Conservation (phyloP, 352 stramenopile species). For the Globisporangium carolinianum region DNA sequence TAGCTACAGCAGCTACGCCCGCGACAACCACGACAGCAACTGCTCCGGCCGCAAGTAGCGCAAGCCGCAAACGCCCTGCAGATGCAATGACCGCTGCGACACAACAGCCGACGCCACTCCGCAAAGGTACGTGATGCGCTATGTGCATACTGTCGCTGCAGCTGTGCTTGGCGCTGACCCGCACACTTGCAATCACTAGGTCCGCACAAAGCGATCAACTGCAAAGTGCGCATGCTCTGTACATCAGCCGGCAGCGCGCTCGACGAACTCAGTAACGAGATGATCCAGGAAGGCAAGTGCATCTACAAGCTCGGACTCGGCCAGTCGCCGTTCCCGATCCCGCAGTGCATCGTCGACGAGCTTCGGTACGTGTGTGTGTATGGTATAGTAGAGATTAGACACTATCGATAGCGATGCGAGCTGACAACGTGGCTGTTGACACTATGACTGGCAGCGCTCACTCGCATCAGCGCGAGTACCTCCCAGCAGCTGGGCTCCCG, state of each 20-base stretch:
- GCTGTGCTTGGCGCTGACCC: background rate
- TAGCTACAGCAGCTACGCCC: background rate
- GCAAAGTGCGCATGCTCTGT: slow-evolving; percentile 83
- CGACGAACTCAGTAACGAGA: slow-evolving; percentile 82
- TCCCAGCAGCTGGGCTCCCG: slow-evolving; percentile 68
- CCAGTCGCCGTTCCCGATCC: slow-evolving; percentile 83
- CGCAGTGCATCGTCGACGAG: slow-evolving; percentile 84
- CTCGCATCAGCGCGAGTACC: slow-evolving; percentile 77
- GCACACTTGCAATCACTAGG: slow-evolving; percentile 18
- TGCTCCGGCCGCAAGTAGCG: background rate
- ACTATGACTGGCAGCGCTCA: slow-evolving; percentile 38
- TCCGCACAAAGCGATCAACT: slow-evolving; percentile 78
- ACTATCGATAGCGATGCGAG: background rate
- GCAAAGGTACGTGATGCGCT: slow-evolving; percentile 19
- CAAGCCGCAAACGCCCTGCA: slow-evolving; percentile 38
- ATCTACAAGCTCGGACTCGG: slow-evolving; percentile 85
- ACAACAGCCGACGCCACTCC: slow-evolving; percentile 4
- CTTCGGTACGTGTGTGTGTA: slow-evolving; percentile 37
- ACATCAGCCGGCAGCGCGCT: slow-evolving; percentile 69
- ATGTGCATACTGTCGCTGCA: background rate
- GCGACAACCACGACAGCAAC: background rate
- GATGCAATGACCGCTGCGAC: slow-evolving; percentile 23
- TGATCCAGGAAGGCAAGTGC: slow-evolving; percentile 69
- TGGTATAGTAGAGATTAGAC: background rate
- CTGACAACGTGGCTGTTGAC: too few species aligned